Evolutionary conservation across 352 stramenopile genomes (phyloP), one percentile per base, ranked within the genome.

Genomic region (Phytophthora agathidicida): DNA sequence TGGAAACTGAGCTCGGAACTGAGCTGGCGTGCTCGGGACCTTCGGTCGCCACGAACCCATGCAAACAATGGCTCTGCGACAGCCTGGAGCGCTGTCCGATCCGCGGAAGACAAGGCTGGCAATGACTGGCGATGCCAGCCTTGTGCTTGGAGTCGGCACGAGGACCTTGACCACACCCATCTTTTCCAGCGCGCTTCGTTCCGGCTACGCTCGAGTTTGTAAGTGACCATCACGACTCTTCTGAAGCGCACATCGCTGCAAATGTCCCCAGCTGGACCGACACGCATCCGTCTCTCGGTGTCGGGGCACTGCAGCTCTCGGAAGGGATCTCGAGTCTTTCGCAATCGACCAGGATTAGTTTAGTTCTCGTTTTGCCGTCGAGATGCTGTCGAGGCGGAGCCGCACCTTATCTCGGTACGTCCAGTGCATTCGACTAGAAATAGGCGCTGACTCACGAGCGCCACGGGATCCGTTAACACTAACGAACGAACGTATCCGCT

Each of bases 331-430:
- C 38, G 53, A 33, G 26, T 19, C 54, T 56, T 33, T 13, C 6
- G 42, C 48, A 30, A 58, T 68, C 45, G 50, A 17, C 10, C 17
- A 16, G 8, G 46, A 60, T 68, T 57, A 51, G 28, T 45, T 65
- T 55, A 63, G 26, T 65, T 67, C 30, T 53, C 47, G 16, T 54
- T 67, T 73, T 70, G 57, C 59, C 42, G 23, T 17, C 17, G 62
- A 70, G 65, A 27, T 73, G 43, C 46, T 52, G 14, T 56, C 64
- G 17, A 65, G 48, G 14, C 59, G 49, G 8, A 23, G 51, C 4
- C 65, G 37, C 39, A 60, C 60, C 14, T 42, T 65, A 27, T 73
- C 65, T 56, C 52, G 65, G 65, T 73, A 73, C 7, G 53, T n/a
- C n/a, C n/a, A n/a, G n/a, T n/a, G n/a, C n/a, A n/a, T 60, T 65